Base-by-base conservation (phyloP, 352 stramenopile genomes). In the Phytopythium boreale region DNA sequence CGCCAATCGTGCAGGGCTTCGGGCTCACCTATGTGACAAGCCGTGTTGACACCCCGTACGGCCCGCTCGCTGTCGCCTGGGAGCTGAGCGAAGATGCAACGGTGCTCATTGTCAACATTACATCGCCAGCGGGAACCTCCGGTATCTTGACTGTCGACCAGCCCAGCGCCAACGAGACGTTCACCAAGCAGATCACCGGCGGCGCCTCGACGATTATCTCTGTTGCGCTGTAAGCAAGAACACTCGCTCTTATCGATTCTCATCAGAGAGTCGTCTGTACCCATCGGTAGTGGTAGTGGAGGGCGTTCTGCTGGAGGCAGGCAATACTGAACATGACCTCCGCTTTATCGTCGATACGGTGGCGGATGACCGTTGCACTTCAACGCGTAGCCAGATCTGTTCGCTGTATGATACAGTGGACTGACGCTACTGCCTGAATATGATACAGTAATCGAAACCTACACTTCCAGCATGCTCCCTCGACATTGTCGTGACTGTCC, bases 1-100 rank as follows among this genome's bases (percentile, higher is more conserved):
- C 72, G 7, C 69, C 69, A 26, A 15, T 75, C 51, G 65, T 61
- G 53, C 51, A 59, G 1, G 69, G 62, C 17, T 57, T 57, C 31
- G 27, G 27, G 10, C 5, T 57, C 27, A n/a, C 14, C 11, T 43
- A 57, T n/a, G 50, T 57, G 3, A 37, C 50, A 26, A 57, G 50
- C 26, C 24, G 34, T 8, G 50, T 57, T 1, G 20, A 24, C 26
- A 57, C 50, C 4, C 27, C 50, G 27, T 57, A 37, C 26, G 50
- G 50, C 4, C 24, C 50, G 27, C 50, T 57, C 20, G 29, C 10
- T 11, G 27, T 57, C 20, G 11, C 29, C 4, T 36, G 26, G 26
- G 17, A 36, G 20, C 27, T 41, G 27, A 22, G 43, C 50, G 17
- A 57, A 24, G 34, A 39, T 15, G 34, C 10, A 14, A 39, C 10